Evolutionary conservation across 2,329 filamentous ascomycete species (phyloP).

Genomic region (Blastomyces gilchristii): DNA sequence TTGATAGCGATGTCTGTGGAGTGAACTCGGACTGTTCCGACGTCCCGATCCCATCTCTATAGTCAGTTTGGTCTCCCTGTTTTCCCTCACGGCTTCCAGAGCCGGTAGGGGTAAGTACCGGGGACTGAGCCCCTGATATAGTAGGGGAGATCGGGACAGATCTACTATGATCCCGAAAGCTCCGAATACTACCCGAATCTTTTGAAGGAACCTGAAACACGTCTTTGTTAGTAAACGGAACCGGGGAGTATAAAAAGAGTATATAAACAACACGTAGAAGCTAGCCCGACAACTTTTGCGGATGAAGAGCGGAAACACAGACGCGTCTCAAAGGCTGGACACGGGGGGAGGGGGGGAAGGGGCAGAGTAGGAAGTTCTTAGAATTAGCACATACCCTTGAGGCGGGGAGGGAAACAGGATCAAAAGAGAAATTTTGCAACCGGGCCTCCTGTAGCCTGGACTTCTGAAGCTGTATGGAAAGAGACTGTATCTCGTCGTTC

Average conservation of each 20-base stretch:
- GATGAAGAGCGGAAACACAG: not conserved
- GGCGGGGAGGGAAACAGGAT: constrained; percentile 73
- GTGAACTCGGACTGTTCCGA: constrained; percentile 36
- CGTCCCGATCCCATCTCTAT: constrained; percentile 25
- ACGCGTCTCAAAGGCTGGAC: not conserved
- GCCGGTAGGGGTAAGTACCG: constrained; percentile 77
- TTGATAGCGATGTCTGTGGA: constrained; percentile 45
- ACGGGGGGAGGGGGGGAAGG: not conserved
- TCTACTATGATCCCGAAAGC: constrained; percentile 46
- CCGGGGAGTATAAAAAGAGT: not conserved
- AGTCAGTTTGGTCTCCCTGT: constrained; percentile 24
- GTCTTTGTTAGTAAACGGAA: constrained; percentile 4
- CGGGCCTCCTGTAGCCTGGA: constrained; percentile 69
- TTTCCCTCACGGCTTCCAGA: constrained; percentile 51
- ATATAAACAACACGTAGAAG: not conserved
- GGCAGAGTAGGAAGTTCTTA: not conserved
- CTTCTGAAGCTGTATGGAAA: constrained; percentile 63
- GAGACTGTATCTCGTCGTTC: constrained; percentile 56
- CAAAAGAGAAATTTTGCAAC: constrained; percentile 79
- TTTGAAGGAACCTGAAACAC: constrained; percentile 33
- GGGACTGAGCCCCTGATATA: constrained; percentile 66
- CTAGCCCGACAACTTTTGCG: not conserved
- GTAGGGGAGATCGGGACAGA: constrained; percentile 56
- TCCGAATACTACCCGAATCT: constrained; percentile 51
- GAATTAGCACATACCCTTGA: constrained; percentile 31